Conservation (phyloP, 2,329 filamentous ascomycete genomes). For the Botrytis squamosa region DNA sequence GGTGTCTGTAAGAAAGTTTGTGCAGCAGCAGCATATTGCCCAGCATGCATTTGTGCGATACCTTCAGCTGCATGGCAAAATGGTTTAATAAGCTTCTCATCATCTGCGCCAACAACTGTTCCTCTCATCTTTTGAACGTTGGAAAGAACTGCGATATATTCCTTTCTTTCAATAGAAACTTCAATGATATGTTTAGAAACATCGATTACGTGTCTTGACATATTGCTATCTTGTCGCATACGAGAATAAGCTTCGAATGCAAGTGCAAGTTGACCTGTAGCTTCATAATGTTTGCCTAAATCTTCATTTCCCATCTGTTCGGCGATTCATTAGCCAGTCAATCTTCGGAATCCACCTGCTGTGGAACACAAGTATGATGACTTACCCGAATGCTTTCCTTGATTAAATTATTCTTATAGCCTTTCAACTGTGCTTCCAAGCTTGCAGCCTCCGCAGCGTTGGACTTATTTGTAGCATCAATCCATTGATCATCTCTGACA, state of each 20-base stretch:
- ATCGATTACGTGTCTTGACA: conserved; percentile 77
- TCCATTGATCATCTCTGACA: conserved; percentile 69
- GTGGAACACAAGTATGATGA: not conserved
- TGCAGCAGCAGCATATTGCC: conserved; percentile 66
- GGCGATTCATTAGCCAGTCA: not conserved
- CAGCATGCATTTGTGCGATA: conserved; percentile 57
- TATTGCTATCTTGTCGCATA: conserved; percentile 89
- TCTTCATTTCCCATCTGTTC: conserved; percentile 90
- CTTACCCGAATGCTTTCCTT: conserved; percentile 91
- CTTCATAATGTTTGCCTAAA: conserved; percentile 78
- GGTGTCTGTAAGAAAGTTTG: conserved; percentile 53
- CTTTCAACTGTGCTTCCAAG: conserved; percentile 82
- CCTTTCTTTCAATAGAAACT: conserved; percentile 71
- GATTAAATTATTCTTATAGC: conserved; percentile 94
- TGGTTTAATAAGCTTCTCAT: conserved; percentile 49
- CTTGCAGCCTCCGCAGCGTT: conserved; percentile 70
- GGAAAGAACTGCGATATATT: conserved; percentile 69
- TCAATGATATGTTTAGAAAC: conserved; percentile 77
- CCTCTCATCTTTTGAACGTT: conserved; percentile 66
- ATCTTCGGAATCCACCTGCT: not conserved
- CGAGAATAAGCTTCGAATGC: conserved; percentile 77
- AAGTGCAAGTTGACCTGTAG: conserved; percentile 68
- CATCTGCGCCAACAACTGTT: conserved; percentile 42
- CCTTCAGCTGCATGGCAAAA: conserved; percentile 59
- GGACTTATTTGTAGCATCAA: conserved; percentile 62